Evolutionary conservation across 1,284 basidiomycete species (phyloP), one percentile per base, ranked within the genome.

Genomic region (Bondarzewia mesenterica): DNA sequence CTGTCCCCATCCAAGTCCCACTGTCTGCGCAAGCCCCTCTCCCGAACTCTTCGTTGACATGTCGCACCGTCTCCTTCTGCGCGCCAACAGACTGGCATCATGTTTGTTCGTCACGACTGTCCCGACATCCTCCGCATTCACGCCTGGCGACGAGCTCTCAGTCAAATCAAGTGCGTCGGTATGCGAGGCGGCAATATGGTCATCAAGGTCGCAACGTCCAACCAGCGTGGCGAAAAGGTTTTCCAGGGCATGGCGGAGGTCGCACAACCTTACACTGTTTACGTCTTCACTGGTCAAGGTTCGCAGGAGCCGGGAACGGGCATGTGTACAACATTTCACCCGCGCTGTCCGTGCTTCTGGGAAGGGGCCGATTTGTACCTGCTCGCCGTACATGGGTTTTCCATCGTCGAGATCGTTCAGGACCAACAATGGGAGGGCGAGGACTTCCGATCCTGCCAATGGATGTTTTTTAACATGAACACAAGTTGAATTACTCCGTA

Each of bases 281-380:
- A 98, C 61, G 93, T 97, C 61, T 98, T 98, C 77, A 99, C 95
- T 47, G 95, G 95, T 44, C 95, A 99, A 67, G 95, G 95, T 49
- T 98, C 93, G 21, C 96, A 99, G 68, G 95, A 99, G 68, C 85
- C 88, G 43, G 93, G 94, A 35, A 99, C 99, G 95, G 95, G 96
- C 37, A 98, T 99, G 94, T 99, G 3, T 99, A 98, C 77, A 87
- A 84, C 66, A 82, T 72, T 57, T 97, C 93, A 10, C 85, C 90
- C 37, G n/a, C n/a, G 93, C 94, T 35, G 96, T 96, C 54, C 89
- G 89, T 58, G 88, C 91, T 42, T 98, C 48, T 99, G 95, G 95
- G 94, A 99, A 53, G 87, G 86, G 50, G 95, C 95, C 46, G 95
- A 99, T 62, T 79, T 81, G 21, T 95, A 99, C 66, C 73, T 99